Evolutionary conservation across 768 basidiomycete species (phyloP), one percentile per base, ranked within the genome.

Genomic region (Astraeus odoratus): DNA sequence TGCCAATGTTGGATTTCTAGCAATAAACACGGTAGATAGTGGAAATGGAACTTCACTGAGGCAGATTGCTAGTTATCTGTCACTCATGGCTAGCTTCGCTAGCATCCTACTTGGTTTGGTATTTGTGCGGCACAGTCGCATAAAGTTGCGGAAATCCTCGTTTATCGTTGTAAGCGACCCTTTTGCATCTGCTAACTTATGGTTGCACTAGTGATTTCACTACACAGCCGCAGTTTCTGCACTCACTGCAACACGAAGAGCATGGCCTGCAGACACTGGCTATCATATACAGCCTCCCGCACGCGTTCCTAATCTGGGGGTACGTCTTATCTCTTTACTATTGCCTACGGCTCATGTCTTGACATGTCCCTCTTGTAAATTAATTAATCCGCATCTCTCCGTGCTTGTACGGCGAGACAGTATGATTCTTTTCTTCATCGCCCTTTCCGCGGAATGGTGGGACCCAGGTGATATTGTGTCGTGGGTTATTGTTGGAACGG

Each of bases 221-320:
- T n/a, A n/a, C n/a, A n/a, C 20, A 12, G 48, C 46, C 54, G 8
- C 30, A 16, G 35, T 51, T 55, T 40, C 49, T 55, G 42, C 12
- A 46, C 15, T 50, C 46, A 5, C 51, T 58, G 31, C 54, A 51
- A 20, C 55, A 65, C 3, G 24, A 51, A 8, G 55, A 43, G 1
- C 61, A 69, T 26, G 74, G 78, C 1, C 58, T 77, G 1, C 75
- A 80, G 52, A 71, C 57, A 1, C 65, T 80, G 4, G 75, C 76
- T 15, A 63, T 80, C n/a, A 51, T 77, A 43, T 78, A 77, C 47
- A 73, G 75, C 47, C 51, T 81, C 9, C 79, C 79, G 0, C 75
- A 77, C 44, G 73, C 76, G 1, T 59, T 80, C 19, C 63, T 81
- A 33, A 71, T 81, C 65, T 81, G 78, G 78, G 72, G 70, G 79